Evolutionary conservation across 2,329 filamentous ascomycete species (phyloP), one percentile per base, ranked within the genome.

Genomic region (Ophioceras dolichostomum): DNA sequence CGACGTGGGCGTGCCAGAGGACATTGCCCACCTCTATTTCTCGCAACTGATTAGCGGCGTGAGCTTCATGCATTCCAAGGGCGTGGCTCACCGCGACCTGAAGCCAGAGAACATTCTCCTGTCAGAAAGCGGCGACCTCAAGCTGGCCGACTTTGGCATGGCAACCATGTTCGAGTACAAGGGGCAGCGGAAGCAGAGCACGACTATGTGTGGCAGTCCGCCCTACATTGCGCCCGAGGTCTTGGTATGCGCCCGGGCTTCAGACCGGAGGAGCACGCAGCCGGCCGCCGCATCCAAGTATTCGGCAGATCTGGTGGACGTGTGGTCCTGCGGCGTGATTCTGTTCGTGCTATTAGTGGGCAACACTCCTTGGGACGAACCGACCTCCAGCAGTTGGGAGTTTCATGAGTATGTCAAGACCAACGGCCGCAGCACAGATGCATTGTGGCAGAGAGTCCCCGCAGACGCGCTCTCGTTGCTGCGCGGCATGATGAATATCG

Each of bases 311-410:
- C 61, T 85, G 30, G 84, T 85, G 27, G 91, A 98, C 53, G 80
- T 98, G 39, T 98, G 93, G 93, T 95, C 88, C 13, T 95, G 88
- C 49, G 91, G 91, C 24, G 87, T 98, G 37, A 93, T 98, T n/a
- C 67, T 98, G 4, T 98, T 98, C 52, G 91, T 96, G 26, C 66
- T 98, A 4, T 66, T 98, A 4, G 87, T 94, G 1, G 91, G 91
- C 9, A 98, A 98, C 54, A 98, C 91, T 2, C 91, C 91, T 0
- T 98, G 91, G 91, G 91, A 96, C 52, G 84, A 91, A 53, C 91
- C 91, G 0, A 89, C 87, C 3, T 64, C 73, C 26, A 70, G 76
- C 40, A 95, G 86, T 55, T 94, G 84, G 66, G 91, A 98, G 59
- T 98, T 83, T 48, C 75, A 83, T 49, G 87, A 95, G 57, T 98